Evolutionary conservation across 345 rosid genomes (phyloP).

Genomic region (Erucastrum elatum): DNA sequence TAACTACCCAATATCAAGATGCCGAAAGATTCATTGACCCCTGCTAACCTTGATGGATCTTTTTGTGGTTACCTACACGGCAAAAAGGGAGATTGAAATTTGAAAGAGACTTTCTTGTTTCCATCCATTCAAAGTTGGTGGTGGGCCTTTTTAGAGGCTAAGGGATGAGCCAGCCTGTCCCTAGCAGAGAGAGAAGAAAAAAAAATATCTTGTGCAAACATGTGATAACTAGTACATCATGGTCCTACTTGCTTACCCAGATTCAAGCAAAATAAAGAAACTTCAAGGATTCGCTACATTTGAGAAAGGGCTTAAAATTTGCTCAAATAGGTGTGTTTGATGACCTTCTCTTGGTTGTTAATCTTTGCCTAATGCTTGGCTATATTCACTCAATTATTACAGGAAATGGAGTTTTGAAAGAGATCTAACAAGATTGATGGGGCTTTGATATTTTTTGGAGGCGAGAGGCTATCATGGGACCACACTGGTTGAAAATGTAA

Average conservation of each 20-base stretch:
- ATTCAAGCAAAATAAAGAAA: constrained; percentile 17
- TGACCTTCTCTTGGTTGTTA: constrained; percentile 1
- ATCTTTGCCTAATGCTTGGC: background rate
- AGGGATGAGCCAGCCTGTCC: constrained; percentile 21
- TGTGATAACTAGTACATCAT: constrained; percentile 27
- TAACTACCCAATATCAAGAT: constrained; percentile 16
- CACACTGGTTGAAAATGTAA: constrained; percentile 21
- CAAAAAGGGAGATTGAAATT: constrained; percentile 29
- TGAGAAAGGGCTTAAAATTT: background rate
- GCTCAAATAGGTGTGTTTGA: constrained; percentile 14
- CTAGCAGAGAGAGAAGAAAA: background rate
- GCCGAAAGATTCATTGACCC: constrained; percentile 16
- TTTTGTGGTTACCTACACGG: constrained; percentile 13
- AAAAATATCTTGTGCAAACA: constrained; percentile 9
- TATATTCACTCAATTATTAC: constrained; percentile 8
- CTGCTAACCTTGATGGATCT: constrained; percentile 2
- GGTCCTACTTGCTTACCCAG: constrained; percentile 37
- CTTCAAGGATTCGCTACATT: constrained; percentile 12
- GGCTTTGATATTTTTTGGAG: constrained; percentile 13
- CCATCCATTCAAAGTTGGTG: constrained; percentile 23
- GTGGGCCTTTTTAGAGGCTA: constrained; percentile 36
- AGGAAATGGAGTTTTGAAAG: background rate
- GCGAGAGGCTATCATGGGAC: constrained; percentile 34
- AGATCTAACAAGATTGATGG: constrained; percentile 2
- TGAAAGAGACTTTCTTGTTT: constrained; percentile 1